A percentile compares a stretch with the other conserved stretches of the same genome.
phyloP scores from a whole-genome alignment of 352 stramenopile species.

The Aphanomyces invadans region DNA sequence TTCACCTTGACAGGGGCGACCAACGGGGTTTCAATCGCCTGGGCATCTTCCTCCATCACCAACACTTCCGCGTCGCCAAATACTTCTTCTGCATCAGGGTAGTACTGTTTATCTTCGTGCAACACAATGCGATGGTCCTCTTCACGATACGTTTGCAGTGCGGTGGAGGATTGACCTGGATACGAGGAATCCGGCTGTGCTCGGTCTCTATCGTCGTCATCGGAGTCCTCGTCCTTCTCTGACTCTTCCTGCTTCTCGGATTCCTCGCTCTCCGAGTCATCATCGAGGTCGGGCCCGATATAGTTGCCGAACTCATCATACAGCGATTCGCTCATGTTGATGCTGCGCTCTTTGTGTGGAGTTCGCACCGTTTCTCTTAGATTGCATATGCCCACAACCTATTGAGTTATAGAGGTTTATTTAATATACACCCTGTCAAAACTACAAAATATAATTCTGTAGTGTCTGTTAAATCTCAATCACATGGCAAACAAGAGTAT shows the following conservation, averaged over 20 bases:
- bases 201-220: constrained; percentile 34
- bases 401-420: constrained; percentile 5
- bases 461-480: neutral
- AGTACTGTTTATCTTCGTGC: constrained; percentile 99
- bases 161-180: constrained; percentile 20
- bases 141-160: constrained; percentile 26
- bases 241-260: constrained; percentile 24
- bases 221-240: constrained; percentile 41
- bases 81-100: constrained; percentile 95
- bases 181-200: too few species aligned
- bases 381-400: neutral
- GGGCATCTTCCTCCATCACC: constrained; percentile 98
- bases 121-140: constrained; percentile 94
- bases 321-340: constrained; percentile 89
- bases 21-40: constrained; percentile 97
- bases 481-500: too few species aligned
- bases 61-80: constrained; percentile 96
- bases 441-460: neutral
- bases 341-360: constrained; percentile 10
- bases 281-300: constrained; percentile 94
- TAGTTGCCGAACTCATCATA: constrained; percentile 99
- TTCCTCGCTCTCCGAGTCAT: constrained; percentile 41
- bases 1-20: constrained; percentile 94
- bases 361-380: constrained; percentile 9
- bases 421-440: neutral